Conservation (phyloP, 2,329 filamentous ascomycete genomes). For the Bipolaris gigantea region DNA sequence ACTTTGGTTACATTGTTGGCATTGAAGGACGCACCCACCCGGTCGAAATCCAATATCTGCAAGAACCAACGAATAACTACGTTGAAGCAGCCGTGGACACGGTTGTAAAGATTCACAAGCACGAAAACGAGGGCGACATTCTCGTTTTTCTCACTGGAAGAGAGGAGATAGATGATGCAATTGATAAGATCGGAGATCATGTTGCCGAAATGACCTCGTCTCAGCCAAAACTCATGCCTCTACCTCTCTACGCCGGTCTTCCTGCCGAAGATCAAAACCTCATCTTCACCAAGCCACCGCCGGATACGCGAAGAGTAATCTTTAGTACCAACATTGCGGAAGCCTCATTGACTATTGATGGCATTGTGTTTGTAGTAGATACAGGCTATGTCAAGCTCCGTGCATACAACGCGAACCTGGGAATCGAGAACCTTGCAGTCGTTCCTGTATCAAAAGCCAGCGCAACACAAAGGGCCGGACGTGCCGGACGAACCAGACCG, state of each 20-base stretch:
- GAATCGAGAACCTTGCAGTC: conserved; percentile 83
- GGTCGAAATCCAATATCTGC: conserved; percentile 81
- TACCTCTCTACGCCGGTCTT: conserved; percentile 88
- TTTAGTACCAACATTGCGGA: conserved; percentile 96
- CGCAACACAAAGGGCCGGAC: conserved; percentile 85
- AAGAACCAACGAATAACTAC: conserved; percentile 80
- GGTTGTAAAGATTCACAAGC: conserved; percentile 82
- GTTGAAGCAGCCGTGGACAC: conserved; percentile 79
- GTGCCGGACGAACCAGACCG: conserved; percentile 83
- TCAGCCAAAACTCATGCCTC: conserved; percentile 63
- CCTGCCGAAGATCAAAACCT: conserved; percentile 92
- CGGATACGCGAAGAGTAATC: conserved; percentile 85
- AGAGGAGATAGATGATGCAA: conserved; percentile 83
- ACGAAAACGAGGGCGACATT: conserved; percentile 82
- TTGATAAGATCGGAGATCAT: conserved; percentile 78
- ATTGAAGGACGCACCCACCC: conserved; percentile 87
- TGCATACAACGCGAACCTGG: conserved; percentile 79
- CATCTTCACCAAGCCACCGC: conserved; percentile 81
- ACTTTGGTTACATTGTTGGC: conserved; percentile 70
- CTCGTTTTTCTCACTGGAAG: conserved; percentile 89
- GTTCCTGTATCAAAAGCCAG: conserved; percentile 87
- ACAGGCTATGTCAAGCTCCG: conserved; percentile 88
- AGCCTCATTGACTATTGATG: conserved; percentile 90
- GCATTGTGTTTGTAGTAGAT: conserved; percentile 89
- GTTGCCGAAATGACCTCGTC: conserved; percentile 64